phyloP scores from a whole-genome alignment of 306 rosid genomes.

The Biancaea sappan region DNA sequence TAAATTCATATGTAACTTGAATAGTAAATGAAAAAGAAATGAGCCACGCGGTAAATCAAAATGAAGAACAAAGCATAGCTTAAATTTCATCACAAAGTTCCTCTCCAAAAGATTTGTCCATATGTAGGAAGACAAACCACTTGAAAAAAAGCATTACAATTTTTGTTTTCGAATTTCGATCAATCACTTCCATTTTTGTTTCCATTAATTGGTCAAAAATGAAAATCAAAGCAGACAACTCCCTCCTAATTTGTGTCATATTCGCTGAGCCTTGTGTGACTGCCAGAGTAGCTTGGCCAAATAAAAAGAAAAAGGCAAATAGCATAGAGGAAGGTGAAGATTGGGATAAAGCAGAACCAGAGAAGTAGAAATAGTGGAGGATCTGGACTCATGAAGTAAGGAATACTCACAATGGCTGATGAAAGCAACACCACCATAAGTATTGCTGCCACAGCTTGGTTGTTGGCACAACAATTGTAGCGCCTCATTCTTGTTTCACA shows the following conservation, averaged over 20 bases:
- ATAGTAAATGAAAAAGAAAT: too few species aligned
- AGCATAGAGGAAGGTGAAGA: constrained; percentile 35
- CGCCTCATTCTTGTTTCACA: constrained; percentile 23
- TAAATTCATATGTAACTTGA: too few species aligned
- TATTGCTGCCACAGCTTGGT: constrained; percentile 26
- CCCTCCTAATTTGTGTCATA: not conserved
- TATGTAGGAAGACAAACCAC: not conserved
- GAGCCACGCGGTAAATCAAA: not conserved
- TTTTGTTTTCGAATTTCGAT: not conserved
- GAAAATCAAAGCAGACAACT: not conserved
- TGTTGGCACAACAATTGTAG: constrained; percentile 2
- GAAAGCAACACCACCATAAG: constrained; percentile 34
- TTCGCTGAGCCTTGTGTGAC: not conserved
- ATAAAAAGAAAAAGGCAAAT: constrained; percentile 28
- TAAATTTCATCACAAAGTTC: not conserved
- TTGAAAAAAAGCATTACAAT: too few species aligned
- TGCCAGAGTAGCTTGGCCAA: constrained; percentile 34
- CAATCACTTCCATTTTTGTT: not conserved
- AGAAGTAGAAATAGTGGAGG: not conserved
- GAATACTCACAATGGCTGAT: constrained; percentile 29
- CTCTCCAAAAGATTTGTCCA: not conserved
- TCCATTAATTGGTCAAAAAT: not conserved
- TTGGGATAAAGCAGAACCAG: constrained; percentile 32
- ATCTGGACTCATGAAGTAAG: constrained; percentile 12
- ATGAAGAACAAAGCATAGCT: too few species aligned